A percentile compares a stretch with the other conserved stretches of the same genome.
Conservation (phyloP, 2,329 filamentous ascomycete species). For the Nakataea oryzae region DNA sequence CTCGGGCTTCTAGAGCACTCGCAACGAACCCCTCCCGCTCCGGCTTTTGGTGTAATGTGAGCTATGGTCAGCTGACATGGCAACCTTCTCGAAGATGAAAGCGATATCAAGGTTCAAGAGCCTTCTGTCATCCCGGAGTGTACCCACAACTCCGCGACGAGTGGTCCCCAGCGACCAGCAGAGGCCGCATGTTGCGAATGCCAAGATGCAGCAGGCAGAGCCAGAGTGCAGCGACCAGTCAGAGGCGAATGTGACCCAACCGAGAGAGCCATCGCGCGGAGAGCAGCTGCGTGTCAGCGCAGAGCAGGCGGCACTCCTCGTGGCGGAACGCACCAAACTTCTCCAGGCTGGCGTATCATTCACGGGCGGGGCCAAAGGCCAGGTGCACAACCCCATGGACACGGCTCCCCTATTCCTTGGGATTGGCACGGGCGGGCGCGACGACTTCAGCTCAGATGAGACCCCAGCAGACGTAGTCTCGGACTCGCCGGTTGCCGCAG, state of each 20-base stretch:
- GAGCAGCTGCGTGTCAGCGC: constrained; percentile 1
- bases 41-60: not conserved
- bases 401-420: constrained; percentile 58
- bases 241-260: not conserved
- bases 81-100: constrained; percentile 56
- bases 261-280: not conserved
- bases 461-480: constrained; percentile 48
- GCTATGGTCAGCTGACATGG: not conserved
- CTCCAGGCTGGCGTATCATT: constrained; percentile 8
- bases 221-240: not conserved
- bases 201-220: constrained; percentile 5
- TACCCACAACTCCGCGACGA: constrained; percentile 7
- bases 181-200: constrained; percentile 14
- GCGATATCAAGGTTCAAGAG: constrained; percentile 83
- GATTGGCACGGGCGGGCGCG: constrained; percentile 57
- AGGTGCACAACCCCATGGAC: constrained; percentile 53
- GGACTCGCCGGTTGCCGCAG: constrained; percentile 75
- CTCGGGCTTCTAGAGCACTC: not conserved
- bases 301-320: constrained; percentile 37
- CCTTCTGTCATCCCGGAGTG: constrained; percentile 43
- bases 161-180: constrained; percentile 2
- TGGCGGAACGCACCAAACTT: constrained; percentile 35
- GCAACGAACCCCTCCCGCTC: not conserved
- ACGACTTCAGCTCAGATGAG: constrained; percentile 31
- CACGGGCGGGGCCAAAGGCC: constrained; percentile 31